Conservation (phyloP, 306 rosid species). For the Aeschynomene evenia region DNA sequence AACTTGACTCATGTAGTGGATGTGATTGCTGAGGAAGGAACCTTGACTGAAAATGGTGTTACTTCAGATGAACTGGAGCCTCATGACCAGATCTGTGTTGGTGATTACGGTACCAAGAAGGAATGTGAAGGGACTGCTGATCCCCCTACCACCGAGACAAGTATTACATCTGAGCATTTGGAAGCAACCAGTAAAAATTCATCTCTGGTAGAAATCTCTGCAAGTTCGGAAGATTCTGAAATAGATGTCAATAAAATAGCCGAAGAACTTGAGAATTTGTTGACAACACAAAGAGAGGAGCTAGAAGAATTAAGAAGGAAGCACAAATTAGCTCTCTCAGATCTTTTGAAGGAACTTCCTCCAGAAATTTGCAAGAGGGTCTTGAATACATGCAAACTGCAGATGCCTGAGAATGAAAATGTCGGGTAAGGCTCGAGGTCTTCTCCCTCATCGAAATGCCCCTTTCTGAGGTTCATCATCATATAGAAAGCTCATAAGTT, state of each 20-base stretch:
- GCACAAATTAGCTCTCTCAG: conserved; percentile 57
- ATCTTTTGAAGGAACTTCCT: conserved; percentile 51
- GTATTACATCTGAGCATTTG: conserved; percentile 23
- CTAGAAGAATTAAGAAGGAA: conserved; percentile 59
- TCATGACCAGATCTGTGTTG: conserved; percentile 4
- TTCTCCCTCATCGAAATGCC: neutral
- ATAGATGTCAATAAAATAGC: conserved; percentile 39
- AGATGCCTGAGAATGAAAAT: conserved; percentile 33
- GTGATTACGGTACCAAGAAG: conserved; percentile 26
- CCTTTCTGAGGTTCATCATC: conserved; percentile 16
- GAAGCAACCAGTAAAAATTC: conserved; percentile 26
- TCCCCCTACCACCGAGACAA: conserved; percentile 26
- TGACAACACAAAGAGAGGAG: conserved; percentile 58
- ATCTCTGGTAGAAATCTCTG: conserved; percentile 29
- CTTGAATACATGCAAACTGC: conserved; percentile 44
- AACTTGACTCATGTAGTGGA: conserved; percentile 37
- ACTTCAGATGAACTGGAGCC: conserved; percentile 23
- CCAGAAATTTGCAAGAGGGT: conserved; percentile 51
- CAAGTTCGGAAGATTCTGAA: conserved; percentile 18
- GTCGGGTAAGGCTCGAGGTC: conserved; percentile 24
- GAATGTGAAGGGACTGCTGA: conserved; percentile 31
- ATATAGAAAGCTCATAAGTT: conserved; percentile 1
- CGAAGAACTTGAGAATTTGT: conserved; percentile 46
- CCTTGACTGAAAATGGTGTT: conserved; percentile 25
- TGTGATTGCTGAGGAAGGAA: conserved; percentile 21